These are phyloP conservation scores for Fusarium marasasianum DNA, from an alignment of 2,329 filamentous ascomycete genomes.

Conservation along the genomic window DNA sequence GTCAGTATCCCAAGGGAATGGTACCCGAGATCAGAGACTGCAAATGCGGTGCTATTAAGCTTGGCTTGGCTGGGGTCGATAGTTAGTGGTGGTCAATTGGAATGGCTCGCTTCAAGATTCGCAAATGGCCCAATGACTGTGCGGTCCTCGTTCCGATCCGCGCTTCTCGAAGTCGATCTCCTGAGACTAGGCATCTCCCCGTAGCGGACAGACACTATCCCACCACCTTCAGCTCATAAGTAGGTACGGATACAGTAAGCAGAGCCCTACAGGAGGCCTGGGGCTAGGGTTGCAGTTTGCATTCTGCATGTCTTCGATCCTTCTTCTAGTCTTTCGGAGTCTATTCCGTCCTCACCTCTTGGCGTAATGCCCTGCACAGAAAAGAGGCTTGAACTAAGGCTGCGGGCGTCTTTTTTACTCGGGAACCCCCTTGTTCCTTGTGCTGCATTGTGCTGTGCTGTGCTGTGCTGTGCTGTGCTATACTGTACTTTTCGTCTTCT, in stretches of 20 bases:
- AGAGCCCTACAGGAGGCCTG: background rate
- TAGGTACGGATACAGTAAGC: background rate
- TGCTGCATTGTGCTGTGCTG: background rate
- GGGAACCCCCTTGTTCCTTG: conserved; percentile 1
- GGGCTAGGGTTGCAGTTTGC: background rate
- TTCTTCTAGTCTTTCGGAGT: conserved; percentile 15
- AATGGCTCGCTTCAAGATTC: background rate
- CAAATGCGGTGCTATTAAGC: background rate
- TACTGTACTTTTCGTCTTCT: background rate
- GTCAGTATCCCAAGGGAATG: background rate
- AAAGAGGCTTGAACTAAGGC: conserved; percentile 19
- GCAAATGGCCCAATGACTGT: background rate
- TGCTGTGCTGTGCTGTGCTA: background rate
- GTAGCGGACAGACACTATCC: background rate
- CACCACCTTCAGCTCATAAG: background rate
- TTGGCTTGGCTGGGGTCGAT: background rate
- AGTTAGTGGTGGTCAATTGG: background rate
- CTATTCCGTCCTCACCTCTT: conserved; percentile 22
- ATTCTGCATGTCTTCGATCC: conserved; percentile 1
- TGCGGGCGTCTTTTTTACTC: background rate
- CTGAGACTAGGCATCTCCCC: background rate
- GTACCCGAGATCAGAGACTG: background rate
- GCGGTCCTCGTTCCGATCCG: conserved; percentile 16
- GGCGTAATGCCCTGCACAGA: background rate
- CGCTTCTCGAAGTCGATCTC: conserved; percentile 20